phyloP scores from a whole-genome alignment of 2,329 filamentous ascomycete species.

The Emmonsiellopsis sp. region DNA sequence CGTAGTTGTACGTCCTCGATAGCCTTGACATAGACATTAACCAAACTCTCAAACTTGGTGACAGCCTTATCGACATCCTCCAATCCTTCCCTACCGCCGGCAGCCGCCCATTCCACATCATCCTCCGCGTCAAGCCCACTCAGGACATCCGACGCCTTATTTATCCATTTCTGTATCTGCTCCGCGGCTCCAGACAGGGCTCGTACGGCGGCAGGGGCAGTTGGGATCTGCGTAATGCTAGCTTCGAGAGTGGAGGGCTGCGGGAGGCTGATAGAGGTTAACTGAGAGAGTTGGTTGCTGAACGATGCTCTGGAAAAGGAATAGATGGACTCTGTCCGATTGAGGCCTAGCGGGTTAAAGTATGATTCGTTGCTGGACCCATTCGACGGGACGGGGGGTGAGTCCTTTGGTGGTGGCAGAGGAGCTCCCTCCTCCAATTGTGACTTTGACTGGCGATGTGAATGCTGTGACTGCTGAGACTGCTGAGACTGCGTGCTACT shows the following conservation, averaged over 20 bases:
- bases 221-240: conserved; percentile 75
- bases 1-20: conserved; percentile 84
- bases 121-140: conserved; percentile 86
- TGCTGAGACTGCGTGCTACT: conserved; percentile 20
- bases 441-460: conserved; percentile 14
- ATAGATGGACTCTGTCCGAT: conserved; percentile 77
- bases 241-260: conserved; percentile 74
- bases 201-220: conserved; percentile 70
- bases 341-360: conserved; percentile 37
- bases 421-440: conserved; percentile 10
- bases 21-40: conserved; percentile 87
- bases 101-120: conserved; percentile 92
- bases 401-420: conserved; percentile 28
- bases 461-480: not conserved
- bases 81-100: conserved; percentile 56
- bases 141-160: conserved; percentile 82
- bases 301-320: conserved; percentile 88
- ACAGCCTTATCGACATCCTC: conserved; percentile 60
- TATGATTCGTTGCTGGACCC: conserved; percentile 29
- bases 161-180: conserved; percentile 89
- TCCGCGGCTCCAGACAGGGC: conserved; percentile 80
- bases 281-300: conserved; percentile 80
- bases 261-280: conserved; percentile 82
- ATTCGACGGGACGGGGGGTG: conserved; percentile 16
- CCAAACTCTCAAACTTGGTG: conserved; percentile 72